These are phyloP conservation scores for Deakozyma indianensis DNA, from an alignment of 805 yeast genomes.

Conservation along the genomic window DNA sequence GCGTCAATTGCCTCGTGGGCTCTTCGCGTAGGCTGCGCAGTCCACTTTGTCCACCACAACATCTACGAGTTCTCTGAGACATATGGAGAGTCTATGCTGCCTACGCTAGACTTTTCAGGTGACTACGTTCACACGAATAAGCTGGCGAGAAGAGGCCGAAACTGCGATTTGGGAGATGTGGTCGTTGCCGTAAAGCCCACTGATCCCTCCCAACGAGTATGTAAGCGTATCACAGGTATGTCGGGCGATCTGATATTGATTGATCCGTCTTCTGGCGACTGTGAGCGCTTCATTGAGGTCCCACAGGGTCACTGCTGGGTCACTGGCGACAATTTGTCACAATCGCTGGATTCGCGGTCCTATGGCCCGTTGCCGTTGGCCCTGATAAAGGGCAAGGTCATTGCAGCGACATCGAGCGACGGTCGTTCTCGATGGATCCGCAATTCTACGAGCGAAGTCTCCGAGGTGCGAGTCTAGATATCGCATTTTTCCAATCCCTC, in stretches of 20 bases:
- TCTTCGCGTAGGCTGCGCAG: constrained; percentile 22
- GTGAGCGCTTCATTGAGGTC: constrained; percentile 44
- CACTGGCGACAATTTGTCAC: constrained; percentile 85
- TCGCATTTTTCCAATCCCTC: too few relatives aligned
- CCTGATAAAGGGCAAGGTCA: constrained; percentile 71
- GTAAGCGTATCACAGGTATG: constrained; percentile 91
- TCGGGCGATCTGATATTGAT: constrained; percentile 77
- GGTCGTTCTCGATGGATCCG: background rate
- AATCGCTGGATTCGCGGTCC: constrained; percentile 77
- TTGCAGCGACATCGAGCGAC: constrained; percentile 25
- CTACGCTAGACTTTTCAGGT: constrained; percentile 59
- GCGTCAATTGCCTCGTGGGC: constrained; percentile 13
- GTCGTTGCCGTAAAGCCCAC: constrained; percentile 84
- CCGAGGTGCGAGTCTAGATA: background rate
- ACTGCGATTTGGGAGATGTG: constrained; percentile 68
- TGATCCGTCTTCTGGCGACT: constrained; percentile 48
- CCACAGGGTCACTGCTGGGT: constrained; percentile 97
- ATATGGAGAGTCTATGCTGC: constrained; percentile 89
- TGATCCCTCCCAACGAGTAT: constrained; percentile 70
- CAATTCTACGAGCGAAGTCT: background rate
- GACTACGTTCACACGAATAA: constrained; percentile 76
- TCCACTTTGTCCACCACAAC: constrained; percentile 53
- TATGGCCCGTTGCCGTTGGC: constrained; percentile 88
- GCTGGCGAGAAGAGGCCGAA: constrained; percentile 43
- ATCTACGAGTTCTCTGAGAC: constrained; percentile 69